Percentiles rank a stretch among this genome's conserved stretches.
Conservation (phyloP, 176 grass and related monocot species). For the Bolboschoenus planiculmis region DNA sequence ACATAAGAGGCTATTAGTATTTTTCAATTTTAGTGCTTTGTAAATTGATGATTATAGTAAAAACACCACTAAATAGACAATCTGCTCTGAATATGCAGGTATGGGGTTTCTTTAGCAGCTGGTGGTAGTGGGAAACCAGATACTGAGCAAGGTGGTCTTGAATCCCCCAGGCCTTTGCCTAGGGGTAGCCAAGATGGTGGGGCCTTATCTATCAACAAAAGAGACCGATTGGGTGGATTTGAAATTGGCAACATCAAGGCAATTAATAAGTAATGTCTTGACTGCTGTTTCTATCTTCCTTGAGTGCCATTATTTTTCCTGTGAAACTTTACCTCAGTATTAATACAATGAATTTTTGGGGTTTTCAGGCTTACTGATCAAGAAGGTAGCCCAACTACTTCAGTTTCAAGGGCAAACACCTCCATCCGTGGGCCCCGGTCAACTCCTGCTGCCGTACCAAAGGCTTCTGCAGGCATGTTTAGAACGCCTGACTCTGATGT, state of each 20-base stretch:
- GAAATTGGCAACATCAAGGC: conserved; percentile 57
- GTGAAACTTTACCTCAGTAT: conserved; percentile 1
- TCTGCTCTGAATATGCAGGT: conserved; percentile 45
- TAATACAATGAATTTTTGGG: conserved; percentile 23
- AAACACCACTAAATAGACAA: background rate
- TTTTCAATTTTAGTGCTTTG: conserved; percentile 5
- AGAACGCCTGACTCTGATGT: conserved; percentile 50
- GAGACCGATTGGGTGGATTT: conserved; percentile 48
- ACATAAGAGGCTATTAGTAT: background rate
- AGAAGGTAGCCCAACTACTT: conserved; percentile 45
- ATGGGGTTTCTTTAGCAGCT: conserved; percentile 36
- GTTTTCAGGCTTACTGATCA: conserved; percentile 41
- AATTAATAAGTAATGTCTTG: conserved; percentile 66
- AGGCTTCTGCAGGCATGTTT: conserved; percentile 53
- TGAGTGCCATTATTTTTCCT: background rate
- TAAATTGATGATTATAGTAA: conserved; percentile 10
- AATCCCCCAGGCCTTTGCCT: conserved; percentile 39
- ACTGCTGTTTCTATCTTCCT: conserved; percentile 17
- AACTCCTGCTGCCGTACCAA: conserved; percentile 57
- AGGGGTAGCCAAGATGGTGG: conserved; percentile 56
- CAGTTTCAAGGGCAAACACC: conserved; percentile 46
- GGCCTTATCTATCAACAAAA: conserved; percentile 53
- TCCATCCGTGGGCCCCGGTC: conserved; percentile 65
- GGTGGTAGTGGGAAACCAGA: conserved; percentile 42
- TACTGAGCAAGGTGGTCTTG: conserved; percentile 51